These are phyloP conservation scores for Mortierella sp. DNA, from an alignment of 371 early-diverging fungal species.

Conservation along the genomic window DNA sequence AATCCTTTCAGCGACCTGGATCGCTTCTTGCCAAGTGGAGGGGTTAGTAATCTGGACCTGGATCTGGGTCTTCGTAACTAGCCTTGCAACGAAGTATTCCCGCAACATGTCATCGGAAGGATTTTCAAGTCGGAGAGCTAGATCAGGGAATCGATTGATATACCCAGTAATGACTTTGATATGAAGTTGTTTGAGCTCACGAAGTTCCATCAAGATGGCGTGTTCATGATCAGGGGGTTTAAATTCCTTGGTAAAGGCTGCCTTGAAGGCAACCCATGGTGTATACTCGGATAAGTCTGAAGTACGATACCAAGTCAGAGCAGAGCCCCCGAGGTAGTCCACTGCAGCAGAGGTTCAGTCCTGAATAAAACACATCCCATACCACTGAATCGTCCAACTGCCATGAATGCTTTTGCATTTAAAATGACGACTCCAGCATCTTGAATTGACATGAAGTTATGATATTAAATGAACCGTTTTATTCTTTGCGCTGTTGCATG, in stretches of 20 bases:
- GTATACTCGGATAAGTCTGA: background rate
- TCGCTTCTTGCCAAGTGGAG: background rate
- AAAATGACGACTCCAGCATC: too few relatives aligned
- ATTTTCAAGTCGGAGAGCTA: conserved; percentile 1
- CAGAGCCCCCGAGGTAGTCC: conserved; percentile 3
- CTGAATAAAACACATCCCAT: too few relatives aligned
- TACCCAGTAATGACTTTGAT: background rate
- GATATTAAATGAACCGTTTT: too few relatives aligned
- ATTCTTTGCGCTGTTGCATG: too few relatives aligned
- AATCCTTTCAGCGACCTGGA: background rate
- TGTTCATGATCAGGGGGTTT: conserved; percentile 4
- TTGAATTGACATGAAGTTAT: too few relatives aligned
- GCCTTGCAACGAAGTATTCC: conserved; percentile 7
- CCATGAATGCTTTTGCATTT: too few relatives aligned
- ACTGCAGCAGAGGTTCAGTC: conserved; percentile 5
- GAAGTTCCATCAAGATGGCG: background rate
- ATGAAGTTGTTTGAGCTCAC: background rate
- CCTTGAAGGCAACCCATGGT: conserved; percentile 4
- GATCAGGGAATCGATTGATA: conserved; percentile 9
- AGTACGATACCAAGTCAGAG: background rate
- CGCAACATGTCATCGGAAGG: conserved; percentile 8
- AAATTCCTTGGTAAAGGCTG: conserved; percentile 1
- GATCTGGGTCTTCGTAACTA: background rate
- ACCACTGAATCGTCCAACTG: too few relatives aligned
- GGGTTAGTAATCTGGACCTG: conserved; percentile 7